Percentiles rank a stretch among this genome's conserved stretches.
phyloP scores from a whole-genome alignment of 116 monocot genomes.

The Cymodocea nodosa region DNA sequence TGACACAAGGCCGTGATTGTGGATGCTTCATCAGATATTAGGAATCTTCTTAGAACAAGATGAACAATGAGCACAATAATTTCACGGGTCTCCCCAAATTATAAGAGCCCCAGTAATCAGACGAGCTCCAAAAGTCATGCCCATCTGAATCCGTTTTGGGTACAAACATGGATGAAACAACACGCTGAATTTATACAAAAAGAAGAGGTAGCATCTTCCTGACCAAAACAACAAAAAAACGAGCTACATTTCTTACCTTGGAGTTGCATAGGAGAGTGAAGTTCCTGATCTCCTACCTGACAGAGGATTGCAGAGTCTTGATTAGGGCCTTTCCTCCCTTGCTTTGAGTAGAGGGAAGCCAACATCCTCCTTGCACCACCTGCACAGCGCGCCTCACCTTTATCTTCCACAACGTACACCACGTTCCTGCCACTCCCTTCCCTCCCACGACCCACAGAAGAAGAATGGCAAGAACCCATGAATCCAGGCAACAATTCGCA shows the following conservation, averaged over 20 bases:
- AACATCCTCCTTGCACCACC: constrained; percentile 24
- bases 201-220: not conserved
- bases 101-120: not conserved
- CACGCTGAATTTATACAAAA: not conserved
- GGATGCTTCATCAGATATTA: no score
- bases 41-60: no score
- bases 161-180: not conserved
- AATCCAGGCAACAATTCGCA: no score
- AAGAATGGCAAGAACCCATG: no score
- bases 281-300: constrained; percentile 25
- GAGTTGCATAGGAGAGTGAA: not conserved
- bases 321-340: constrained; percentile 77
- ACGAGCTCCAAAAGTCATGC: not conserved
- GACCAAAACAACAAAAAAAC: not conserved
- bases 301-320: constrained; percentile 76
- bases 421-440: no score
- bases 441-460: no score
- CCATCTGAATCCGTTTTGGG: no score
- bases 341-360: constrained; percentile 65
- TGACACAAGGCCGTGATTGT: no score
- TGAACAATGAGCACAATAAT: no score
- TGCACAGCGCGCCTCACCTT: not conserved
- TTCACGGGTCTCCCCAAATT: no score
- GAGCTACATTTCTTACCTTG: no score
- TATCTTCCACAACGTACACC: no score